Conservation (phyloP, 2,329 filamentous ascomycete species). For the Aspergillus pseudotamarii region DNA sequence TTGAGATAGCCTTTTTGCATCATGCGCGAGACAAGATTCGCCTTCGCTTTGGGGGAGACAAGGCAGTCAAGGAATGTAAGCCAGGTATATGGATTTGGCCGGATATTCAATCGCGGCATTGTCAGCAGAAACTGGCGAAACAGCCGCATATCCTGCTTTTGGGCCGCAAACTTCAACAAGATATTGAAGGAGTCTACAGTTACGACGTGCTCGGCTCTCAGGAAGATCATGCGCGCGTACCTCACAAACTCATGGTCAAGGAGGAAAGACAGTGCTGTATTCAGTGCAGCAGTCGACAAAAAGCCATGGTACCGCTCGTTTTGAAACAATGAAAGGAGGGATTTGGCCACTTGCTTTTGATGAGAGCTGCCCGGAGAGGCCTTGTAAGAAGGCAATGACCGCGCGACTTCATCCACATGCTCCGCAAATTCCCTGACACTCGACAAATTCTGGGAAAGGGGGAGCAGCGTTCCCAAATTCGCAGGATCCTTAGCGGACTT, state of each 20-base stretch:
- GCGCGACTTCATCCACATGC: constrained; percentile 43
- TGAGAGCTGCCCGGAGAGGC: constrained; percentile 6
- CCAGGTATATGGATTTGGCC: constrained; percentile 49
- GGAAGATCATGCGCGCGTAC: constrained; percentile 38
- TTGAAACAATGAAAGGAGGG: constrained; percentile 37
- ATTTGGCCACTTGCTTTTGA: constrained; percentile 21
- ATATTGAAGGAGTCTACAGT: constrained; percentile 50
- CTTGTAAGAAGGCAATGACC: constrained; percentile 21
- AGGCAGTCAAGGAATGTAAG: constrained; percentile 39
- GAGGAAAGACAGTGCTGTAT: constrained; percentile 43
- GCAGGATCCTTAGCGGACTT: constrained; percentile 8
- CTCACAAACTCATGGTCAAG: constrained; percentile 35
- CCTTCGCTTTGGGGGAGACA: constrained; percentile 31
- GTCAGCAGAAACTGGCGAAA: constrained; percentile 42
- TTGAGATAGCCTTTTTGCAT: constrained; percentile 34
- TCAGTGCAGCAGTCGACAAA: constrained; percentile 47
- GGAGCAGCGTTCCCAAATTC: constrained; percentile 18
- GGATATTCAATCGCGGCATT: constrained; percentile 43
- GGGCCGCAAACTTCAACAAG: constrained; percentile 43
- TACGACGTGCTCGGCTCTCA: constrained; percentile 37
- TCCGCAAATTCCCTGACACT: constrained; percentile 41
- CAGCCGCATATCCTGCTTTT: constrained; percentile 38
- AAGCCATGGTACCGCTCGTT: constrained; percentile 31
- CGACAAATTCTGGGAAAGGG: constrained; percentile 9
- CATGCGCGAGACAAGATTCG: constrained; percentile 35